Evolutionary conservation across 1,284 basidiomycete genomes (phyloP).

Genomic region (Trichosporon sp.): DNA sequence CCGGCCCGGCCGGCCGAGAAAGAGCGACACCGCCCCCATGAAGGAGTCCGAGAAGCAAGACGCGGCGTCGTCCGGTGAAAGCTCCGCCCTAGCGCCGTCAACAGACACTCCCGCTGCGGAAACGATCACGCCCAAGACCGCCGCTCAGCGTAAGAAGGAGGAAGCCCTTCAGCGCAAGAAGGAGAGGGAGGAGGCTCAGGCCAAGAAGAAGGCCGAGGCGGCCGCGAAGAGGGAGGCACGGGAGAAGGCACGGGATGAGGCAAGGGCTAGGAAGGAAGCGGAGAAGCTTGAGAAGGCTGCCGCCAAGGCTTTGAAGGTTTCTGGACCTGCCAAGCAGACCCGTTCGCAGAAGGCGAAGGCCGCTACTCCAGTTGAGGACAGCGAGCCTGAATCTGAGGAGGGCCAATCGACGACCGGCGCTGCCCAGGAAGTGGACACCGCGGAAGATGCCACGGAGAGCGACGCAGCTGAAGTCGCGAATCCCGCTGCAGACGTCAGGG

Average conservation of each 20-base stretch:
- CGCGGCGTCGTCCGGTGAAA: too few relatives aligned
- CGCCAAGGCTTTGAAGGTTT: background rate
- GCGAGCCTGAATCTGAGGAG: background rate
- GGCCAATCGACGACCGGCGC: background rate
- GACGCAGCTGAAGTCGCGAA: background rate
- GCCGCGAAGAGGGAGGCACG: background rate
- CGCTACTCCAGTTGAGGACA: background rate
- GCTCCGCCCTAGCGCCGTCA: too few relatives aligned
- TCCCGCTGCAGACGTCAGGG: too few relatives aligned
- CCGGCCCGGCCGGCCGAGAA: background rate
- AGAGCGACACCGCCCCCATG: background rate
- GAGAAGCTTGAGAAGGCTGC: background rate
- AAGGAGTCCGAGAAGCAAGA: background rate
- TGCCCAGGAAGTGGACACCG: background rate
- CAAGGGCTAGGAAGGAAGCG: background rate
- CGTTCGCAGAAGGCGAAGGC: background rate
- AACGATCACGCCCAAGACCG: background rate
- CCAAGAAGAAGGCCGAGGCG: background rate
- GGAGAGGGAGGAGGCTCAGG: background rate
- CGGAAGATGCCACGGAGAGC: background rate
- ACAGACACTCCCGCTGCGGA: background rate
- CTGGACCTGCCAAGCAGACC: background rate
- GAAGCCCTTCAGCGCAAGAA: background rate
- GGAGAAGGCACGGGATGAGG: background rate
- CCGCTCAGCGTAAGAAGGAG: constrained; percentile 2